Percentiles rank a stretch among this genome's conserved stretches.
Conservation (phyloP, 768 basidiomycete genomes). For the Lactarius sanguifluus region DNA sequence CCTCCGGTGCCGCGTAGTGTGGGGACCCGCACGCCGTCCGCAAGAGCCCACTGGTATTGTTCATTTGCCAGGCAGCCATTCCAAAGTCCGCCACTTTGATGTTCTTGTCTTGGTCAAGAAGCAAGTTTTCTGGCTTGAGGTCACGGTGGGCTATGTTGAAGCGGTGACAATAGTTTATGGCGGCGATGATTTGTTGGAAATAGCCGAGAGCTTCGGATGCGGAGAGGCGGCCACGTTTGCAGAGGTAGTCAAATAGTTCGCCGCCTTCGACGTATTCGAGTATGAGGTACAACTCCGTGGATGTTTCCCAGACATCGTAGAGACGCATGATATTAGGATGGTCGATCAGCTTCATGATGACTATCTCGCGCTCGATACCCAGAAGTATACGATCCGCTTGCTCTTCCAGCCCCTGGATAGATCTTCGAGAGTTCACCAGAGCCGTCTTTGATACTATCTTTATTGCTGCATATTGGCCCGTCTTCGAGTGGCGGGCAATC, state of each 20-base stretch:
- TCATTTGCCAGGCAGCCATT: slow-evolving; percentile 91
- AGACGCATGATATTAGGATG: slow-evolving; percentile 94
- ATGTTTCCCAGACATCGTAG: slow-evolving; percentile 97
- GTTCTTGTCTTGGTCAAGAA: slow-evolving; percentile 78
- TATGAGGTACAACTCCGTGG: slow-evolving; percentile 83
- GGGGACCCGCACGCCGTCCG: slow-evolving; percentile 91
- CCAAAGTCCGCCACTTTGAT: slow-evolving; percentile 97
- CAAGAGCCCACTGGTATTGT: slow-evolving; percentile 55
- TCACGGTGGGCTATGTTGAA: slow-evolving; percentile 95
- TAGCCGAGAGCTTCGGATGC: slow-evolving; percentile 74
- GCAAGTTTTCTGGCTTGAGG: slow-evolving; percentile 87
- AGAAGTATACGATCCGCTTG: slow-evolving; percentile 76
- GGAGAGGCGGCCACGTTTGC: slow-evolving; percentile 70
- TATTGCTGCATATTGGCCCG: slow-evolving; percentile 87
- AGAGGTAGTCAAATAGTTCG: slow-evolving; percentile 92
- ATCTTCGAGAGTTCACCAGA: slow-evolving; percentile 62
- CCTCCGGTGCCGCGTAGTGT: slow-evolving; percentile 93
- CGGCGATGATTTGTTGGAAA: slow-evolving; percentile 92
- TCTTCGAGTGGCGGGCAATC: slow-evolving; percentile 84
- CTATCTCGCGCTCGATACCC: slow-evolving; percentile 89
- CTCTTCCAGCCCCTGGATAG: slow-evolving; percentile 66
- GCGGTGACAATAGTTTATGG: slow-evolving; percentile 90
- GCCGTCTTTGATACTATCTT: slow-evolving; percentile 87
- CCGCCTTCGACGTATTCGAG: slow-evolving; percentile 95
- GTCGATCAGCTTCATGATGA: slow-evolving; percentile 95